A percentile compares a stretch with the other conserved stretches of the same genome.
Evolutionary conservation across 768 basidiomycete species (phyloP).

Genomic region (Mycena vitilis): DNA sequence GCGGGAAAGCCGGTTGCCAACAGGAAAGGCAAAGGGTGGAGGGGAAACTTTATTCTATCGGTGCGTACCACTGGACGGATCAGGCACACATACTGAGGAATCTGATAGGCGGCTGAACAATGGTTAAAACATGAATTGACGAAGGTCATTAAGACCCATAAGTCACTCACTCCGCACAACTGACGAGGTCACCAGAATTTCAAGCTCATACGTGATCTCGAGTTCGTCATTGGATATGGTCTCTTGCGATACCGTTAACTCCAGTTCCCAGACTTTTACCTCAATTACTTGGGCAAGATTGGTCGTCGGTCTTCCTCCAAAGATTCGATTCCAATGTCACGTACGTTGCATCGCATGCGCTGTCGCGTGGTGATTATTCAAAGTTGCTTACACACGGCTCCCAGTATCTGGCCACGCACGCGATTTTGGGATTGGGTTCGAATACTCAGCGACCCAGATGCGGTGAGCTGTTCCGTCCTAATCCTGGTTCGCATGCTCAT

Average conservation of each 20-base stretch:
- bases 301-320: slow-evolving; percentile 97
- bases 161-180: background rate
- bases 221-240: slow-evolving; percentile 44
- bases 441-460: slow-evolving; percentile 87
- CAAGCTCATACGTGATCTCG: slow-evolving; percentile 92
- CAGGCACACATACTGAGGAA: background rate
- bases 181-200: slow-evolving; percentile 18
- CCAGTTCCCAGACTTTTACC: slow-evolving; percentile 68
- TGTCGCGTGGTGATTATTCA: slow-evolving; percentile 39
- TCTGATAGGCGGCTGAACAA: slow-evolving; percentile 74
- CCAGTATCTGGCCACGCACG: slow-evolving; percentile 88
- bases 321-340: slow-evolving; percentile 91
- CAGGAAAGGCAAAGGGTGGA: slow-evolving; percentile 95
- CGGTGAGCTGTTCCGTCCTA: slow-evolving; percentile 37
- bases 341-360: slow-evolving; percentile 57
- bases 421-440: slow-evolving; percentile 86
- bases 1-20: slow-evolving; percentile 95
- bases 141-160: slow-evolving; percentile 78
- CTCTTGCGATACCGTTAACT: background rate
- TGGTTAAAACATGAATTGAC: slow-evolving; percentile 95
- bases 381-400: no score
- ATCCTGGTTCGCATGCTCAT: no score
- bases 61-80: slow-evolving; percentile 42
- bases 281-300: slow-evolving; percentile 92
- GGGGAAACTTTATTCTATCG: slow-evolving; percentile 93